Evolutionary conservation across 768 basidiomycete genomes (phyloP).

Genomic region (Pulveroboletus sp.): DNA sequence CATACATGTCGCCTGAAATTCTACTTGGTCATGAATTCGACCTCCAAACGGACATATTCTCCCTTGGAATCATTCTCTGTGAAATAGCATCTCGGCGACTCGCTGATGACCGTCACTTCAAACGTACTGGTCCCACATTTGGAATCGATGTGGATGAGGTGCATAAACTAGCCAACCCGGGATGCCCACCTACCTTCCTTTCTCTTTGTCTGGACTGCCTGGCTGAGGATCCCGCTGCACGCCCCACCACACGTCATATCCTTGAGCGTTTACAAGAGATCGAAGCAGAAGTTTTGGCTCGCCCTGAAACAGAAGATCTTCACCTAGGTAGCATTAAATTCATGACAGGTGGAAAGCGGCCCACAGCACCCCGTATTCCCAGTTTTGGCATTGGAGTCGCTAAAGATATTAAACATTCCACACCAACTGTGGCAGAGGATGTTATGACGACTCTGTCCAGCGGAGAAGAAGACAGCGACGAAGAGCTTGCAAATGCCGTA

Average conservation of each 20-base stretch:
- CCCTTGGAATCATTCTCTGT: conserved; percentile 88
- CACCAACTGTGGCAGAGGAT: conserved; percentile 35
- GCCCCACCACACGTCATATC: conserved; percentile 78
- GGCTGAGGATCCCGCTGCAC: conserved; percentile 53
- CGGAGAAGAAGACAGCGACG: conserved; percentile 57
- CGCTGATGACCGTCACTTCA: conserved; percentile 79
- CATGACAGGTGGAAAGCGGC: conserved; percentile 65
- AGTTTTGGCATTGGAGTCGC: conserved; percentile 79
- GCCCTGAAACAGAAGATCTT: conserved; percentile 64
- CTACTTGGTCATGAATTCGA: conserved; percentile 89
- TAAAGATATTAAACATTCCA: conserved; percentile 47
- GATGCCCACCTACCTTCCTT: conserved; percentile 78
- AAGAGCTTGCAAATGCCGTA: conserved; percentile 65
- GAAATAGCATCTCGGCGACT: conserved; percentile 84
- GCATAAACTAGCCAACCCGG: conserved; percentile 57
- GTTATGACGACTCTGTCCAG: conserved; percentile 33
- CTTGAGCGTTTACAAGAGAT: conserved; percentile 77
- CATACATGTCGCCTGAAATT: conserved; percentile 98
- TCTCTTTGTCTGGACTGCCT: conserved; percentile 79
- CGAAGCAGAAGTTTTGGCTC: conserved; percentile 77
- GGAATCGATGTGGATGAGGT: conserved; percentile 77
- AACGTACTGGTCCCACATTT: conserved; percentile 78
- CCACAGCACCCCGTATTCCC: conserved; percentile 71
- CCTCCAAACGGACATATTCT: conserved; percentile 92
- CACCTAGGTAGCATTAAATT: conserved; percentile 88